phyloP scores from a whole-genome alignment of 306 rosid species.

The Ormosia emarginata region DNA sequence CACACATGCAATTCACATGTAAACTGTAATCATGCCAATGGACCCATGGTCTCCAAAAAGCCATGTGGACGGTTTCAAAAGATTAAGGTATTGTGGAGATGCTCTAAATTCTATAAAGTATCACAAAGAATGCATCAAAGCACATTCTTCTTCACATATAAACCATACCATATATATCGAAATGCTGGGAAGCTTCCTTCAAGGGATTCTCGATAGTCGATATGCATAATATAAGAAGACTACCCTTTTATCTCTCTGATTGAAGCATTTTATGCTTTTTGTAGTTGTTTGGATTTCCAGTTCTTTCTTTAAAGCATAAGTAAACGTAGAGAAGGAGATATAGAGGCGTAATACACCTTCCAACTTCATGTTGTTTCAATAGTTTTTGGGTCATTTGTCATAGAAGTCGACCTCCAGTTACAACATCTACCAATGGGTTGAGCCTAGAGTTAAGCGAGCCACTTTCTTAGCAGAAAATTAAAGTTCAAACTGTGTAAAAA shows the following conservation, averaged over 20 bases:
- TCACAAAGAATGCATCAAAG: not conserved
- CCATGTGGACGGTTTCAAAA: not conserved
- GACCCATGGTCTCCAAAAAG: conserved; percentile 15
- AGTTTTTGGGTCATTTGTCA: not conserved
- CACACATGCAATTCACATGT: conserved; percentile 1
- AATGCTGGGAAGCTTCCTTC: conserved; percentile 1
- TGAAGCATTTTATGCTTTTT: too few relatives aligned
- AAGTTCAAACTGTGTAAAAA: too few relatives aligned
- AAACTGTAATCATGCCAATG: not conserved
- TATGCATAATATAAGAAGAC: not conserved
- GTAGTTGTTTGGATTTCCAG: not conserved
- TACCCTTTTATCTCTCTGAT: not conserved
- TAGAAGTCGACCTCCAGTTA: not conserved
- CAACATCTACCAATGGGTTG: too few relatives aligned
- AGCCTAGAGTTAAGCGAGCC: too few relatives aligned
- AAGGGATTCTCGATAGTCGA: not conserved
- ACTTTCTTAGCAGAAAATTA: too few relatives aligned
- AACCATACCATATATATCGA: not conserved
- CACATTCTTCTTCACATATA: not conserved
- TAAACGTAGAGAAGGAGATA: not conserved
- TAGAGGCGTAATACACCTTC: not conserved
- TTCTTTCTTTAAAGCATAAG: not conserved
- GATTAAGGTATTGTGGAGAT: not conserved
- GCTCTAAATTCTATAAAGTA: not conserved
- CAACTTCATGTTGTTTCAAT: not conserved